Conservation (phyloP, 495 filamentous ascomycete genomes). For the Pseudotulostoma volvatum region DNA sequence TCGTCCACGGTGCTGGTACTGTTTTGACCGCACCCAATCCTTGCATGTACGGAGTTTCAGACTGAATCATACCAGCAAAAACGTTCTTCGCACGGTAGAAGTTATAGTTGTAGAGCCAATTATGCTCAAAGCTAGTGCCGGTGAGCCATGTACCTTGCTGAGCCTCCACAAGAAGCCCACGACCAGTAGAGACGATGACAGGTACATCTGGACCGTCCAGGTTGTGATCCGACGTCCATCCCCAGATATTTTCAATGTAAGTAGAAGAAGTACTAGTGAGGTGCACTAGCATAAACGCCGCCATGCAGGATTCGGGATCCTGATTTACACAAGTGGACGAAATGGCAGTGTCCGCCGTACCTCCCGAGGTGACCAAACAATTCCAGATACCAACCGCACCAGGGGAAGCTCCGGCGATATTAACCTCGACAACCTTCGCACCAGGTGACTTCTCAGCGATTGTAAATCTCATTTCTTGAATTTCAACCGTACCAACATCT, state of each 20-base stretch:
- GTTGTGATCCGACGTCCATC: conserved; percentile 29
- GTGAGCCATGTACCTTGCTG: conserved; percentile 11
- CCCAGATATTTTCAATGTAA: conserved; percentile 33
- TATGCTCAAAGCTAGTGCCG: conserved; percentile 15
- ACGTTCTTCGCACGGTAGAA: conserved; percentile 18
- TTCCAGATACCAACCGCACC: conserved; percentile 34
- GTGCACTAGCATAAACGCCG: conserved; percentile 26
- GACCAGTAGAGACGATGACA: conserved; percentile 20
- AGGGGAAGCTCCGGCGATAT: conserved; percentile 21
- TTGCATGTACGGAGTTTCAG: conserved; percentile 22
- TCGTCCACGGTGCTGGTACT: conserved; percentile 17
- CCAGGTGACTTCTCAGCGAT: conserved; percentile 26
- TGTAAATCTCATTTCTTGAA: conserved; percentile 35
- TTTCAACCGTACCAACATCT: conserved; percentile 34
- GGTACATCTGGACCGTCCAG: conserved; percentile 11
- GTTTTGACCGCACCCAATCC: conserved; percentile 5
- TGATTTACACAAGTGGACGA: conserved; percentile 13
- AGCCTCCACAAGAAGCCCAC: conserved; percentile 23
- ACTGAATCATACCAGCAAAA: conserved; percentile 17
- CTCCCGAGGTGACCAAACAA: conserved; percentile 25
- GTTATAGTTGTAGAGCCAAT: conserved; percentile 23
- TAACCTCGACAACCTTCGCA: conserved; percentile 24
- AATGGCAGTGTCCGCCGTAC: conserved; percentile 23
- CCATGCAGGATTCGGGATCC: conserved; percentile 18
- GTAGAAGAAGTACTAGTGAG: conserved; percentile 22